Evolutionary conservation across 768 basidiomycete genomes (phyloP), one percentile per base, ranked within the genome.

Genomic region (Multifurca ochricompacta): DNA sequence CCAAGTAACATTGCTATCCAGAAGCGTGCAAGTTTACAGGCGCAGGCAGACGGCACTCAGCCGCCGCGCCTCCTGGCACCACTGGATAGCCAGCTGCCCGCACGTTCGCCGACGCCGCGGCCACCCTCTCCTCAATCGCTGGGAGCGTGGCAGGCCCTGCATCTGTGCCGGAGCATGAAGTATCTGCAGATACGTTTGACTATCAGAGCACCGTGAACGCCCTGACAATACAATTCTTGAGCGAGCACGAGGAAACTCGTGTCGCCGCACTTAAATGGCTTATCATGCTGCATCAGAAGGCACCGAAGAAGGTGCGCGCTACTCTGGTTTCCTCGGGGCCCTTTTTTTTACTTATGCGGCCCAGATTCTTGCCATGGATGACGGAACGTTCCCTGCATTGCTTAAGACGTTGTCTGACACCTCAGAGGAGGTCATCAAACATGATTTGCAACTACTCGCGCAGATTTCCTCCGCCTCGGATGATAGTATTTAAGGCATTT

Each of bases 211-310:
- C 92, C 0, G 95, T 99, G 48, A 91, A 89, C 64, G 90, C 88
- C 46, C 69, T 99, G 59, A 96, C 92, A 4, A 74, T 96, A 46
- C 93, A 96, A 62, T 94, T 99, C 67, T 66, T 97, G 69, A 93
- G 89, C 68, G 95, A 99, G 69, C 92, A 90, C 62, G 95, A 96
- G 66, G 93, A 97, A 65, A 98, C 96, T 0, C 75, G 94, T 45
- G 91, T 98, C 5, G 92, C 93, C 25, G 93, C 95, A 2, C 68
- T 99, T 62, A 94, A 95, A 70, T 99, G 96, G 96, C 73, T 99
- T 35, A 84, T 96, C 53, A 99, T 99, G 96, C 72, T 99, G 48
- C 96, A 99, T 70, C 89, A 94, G 67, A 97, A 98, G 65, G 92
- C 93, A 11, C 96, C 96, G 0, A 90, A 86, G 71, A 95, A 95